A percentile compares a stretch with the other conserved stretches of the same genome.
Evolutionary conservation across 164 flowering plant genomes (phyloP).

Genomic region (Vitis vinifera): ASM3070453v1 NC_081820.1:16928501-16929000

Average conservation of each 20-base stretch:
- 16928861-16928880: too few species aligned
- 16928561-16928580: too few species aligned
- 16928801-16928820: conserved; percentile 5
- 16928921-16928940: too few species aligned
- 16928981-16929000: neutral
- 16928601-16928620: too few species aligned
- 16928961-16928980: neutral
- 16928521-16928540: too few species aligned
- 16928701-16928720: conserved; percentile 49
- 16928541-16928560: too few species aligned
- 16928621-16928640: neutral
- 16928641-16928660: conserved; percentile 15
- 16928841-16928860: too few species aligned
- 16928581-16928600: too few species aligned
- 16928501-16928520: too few species aligned
- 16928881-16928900: neutral
- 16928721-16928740: conserved; percentile 59
- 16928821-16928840: neutral
- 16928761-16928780: conserved; percentile 51
- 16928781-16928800: neutral
- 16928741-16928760: conserved; percentile 73
- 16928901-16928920: too few species aligned
- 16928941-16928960: neutral
- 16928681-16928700: conserved; percentile 50
- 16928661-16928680: conserved; percentile 30